Evolutionary conservation across 163 green algal species (phyloP), one percentile per base, ranked within the genome.

Genomic region (Chlamydomonas reinhardtii): DNA sequence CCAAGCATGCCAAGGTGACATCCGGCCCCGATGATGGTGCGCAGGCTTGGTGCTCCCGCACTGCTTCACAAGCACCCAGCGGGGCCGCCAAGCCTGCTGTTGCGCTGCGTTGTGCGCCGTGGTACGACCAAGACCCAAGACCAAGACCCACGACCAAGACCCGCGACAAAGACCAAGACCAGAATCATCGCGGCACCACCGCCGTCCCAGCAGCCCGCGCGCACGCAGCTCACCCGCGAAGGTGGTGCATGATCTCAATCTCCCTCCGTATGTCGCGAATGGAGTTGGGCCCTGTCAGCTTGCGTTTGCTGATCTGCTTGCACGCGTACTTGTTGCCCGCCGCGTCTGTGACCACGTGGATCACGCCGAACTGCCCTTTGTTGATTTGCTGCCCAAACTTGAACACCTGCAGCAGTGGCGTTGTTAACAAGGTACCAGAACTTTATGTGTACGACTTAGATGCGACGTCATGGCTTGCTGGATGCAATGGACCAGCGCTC

Each of bases 251-350:
- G 20, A 92, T 82, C 82, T 92, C 89, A 25, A 94, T 92, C 69
- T 94, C 91, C 2, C 91, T 70, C 65, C 88, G 71, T 9, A 94
- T 82, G 69, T 94, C 91, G 69, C 92, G 79, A 19, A 91, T 90
- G 66, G 91, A 83, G 31, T 89, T 86, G 6, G 75, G 1, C 62
- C 70, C 70, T 17, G 34, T 35, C 19, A 98, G 92, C 86, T 98
- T 98, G 71, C 93, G 92, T 89, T 98, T 98, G 71, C 93, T 94
- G 84, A 98, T 98, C 31, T 94, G 96, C 87, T 98, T 98, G 93
- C 94, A 97, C 19, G 89, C 89, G 29, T 90, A 85, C 77, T 79
- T 19, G 20, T 88, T 78, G 19, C 86, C 89, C 34, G 89, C 89
- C 64, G 88, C 88, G 82, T 94, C 68, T n/a, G 68, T 90, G 6